These are phyloP conservation scores for Xylariaceae sp. DNA, from an alignment of 2,329 filamentous ascomycete genomes.

Conservation along the genomic window DNA sequence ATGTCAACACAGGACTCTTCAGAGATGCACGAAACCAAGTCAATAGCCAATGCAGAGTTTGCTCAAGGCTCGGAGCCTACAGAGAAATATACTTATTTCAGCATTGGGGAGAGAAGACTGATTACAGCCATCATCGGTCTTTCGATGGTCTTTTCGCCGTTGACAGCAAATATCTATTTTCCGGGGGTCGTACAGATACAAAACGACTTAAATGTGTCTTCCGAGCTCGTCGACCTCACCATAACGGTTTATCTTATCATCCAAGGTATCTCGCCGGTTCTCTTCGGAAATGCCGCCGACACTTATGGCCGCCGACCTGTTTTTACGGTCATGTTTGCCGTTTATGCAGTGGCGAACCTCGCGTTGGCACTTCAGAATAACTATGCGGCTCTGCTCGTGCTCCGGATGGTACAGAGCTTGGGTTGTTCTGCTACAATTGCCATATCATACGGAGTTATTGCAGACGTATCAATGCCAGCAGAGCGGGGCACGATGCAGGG, in stretches of 20 bases:
- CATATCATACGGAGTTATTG: slow-evolving; percentile 17
- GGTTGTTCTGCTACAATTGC: slow-evolving; percentile 14
- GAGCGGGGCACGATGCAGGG: slow-evolving; percentile 17
- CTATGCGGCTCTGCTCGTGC: slow-evolving; percentile 9
- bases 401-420: slow-evolving; percentile 16
- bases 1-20: no score
- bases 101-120: background rate
- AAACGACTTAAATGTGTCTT: slow-evolving; percentile 11
- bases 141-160: slow-evolving; percentile 1
- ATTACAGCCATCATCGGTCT: slow-evolving; percentile 1
- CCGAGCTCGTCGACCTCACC: slow-evolving; percentile 20
- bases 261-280: slow-evolving; percentile 35
- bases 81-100: no score
- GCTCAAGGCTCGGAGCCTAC: no score
- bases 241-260: slow-evolving; percentile 23
- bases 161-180: slow-evolving; percentile 6
- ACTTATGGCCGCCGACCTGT: slow-evolving; percentile 36
- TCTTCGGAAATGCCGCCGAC: slow-evolving; percentile 39
- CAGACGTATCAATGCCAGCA: slow-evolving; percentile 18
- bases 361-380: slow-evolving; percentile 13
- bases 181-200: slow-evolving; percentile 1
- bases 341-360: slow-evolving; percentile 34
- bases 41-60: no score
- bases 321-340: slow-evolving; percentile 35
- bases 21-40: no score